A percentile compares a stretch with the other conserved stretches of the same genome.
phyloP scores from a whole-genome alignment of 169 alveolate species.

The Cryptosporidium tyzzeri region DNA sequence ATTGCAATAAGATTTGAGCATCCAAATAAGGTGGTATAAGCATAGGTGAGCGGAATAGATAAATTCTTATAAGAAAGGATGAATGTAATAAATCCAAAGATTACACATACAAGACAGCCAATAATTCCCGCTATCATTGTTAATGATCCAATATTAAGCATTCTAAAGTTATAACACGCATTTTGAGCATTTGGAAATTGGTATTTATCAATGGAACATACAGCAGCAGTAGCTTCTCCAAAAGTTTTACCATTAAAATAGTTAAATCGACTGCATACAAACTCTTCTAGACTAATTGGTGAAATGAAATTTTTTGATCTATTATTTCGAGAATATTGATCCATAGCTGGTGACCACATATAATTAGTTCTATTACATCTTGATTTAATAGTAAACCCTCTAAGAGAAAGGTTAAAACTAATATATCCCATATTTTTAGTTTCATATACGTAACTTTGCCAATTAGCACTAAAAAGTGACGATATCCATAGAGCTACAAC shows the following conservation, averaged over 20 bases:
- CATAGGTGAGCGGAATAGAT: constrained; percentile 53
- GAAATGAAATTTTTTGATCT: not conserved
- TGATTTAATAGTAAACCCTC: constrained; percentile 60
- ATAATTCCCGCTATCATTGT: constrained; percentile 66
- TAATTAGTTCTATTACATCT: constrained; percentile 20
- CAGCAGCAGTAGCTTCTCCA: constrained; percentile 30
- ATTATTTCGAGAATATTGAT: not conserved
- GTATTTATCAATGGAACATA: constrained; percentile 58
- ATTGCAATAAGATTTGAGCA: constrained; percentile 73
- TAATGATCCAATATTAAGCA: constrained; percentile 74
- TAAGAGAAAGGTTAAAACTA: constrained; percentile 33
- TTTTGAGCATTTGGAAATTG: constrained; percentile 58
- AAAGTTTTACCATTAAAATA: constrained; percentile 53
- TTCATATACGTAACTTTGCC: constrained; percentile 64
- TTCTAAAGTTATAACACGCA: constrained; percentile 65
- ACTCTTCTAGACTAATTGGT: constrained; percentile 14
- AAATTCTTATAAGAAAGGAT: constrained; percentile 6
- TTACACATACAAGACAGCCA: constrained; percentile 46
- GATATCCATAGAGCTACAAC: constrained; percentile 44
- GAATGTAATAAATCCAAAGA: constrained; percentile 59
- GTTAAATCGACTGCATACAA: constrained; percentile 42
- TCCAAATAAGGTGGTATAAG: constrained; percentile 63
- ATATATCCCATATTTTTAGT: constrained; percentile 53
- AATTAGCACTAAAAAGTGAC: constrained; percentile 42
- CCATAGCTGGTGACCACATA: not conserved